A percentile compares a stretch with the other conserved stretches of the same genome.
Conservation (phyloP, 75 land plant species). For the Adiantum capillusveneris region DNA sequence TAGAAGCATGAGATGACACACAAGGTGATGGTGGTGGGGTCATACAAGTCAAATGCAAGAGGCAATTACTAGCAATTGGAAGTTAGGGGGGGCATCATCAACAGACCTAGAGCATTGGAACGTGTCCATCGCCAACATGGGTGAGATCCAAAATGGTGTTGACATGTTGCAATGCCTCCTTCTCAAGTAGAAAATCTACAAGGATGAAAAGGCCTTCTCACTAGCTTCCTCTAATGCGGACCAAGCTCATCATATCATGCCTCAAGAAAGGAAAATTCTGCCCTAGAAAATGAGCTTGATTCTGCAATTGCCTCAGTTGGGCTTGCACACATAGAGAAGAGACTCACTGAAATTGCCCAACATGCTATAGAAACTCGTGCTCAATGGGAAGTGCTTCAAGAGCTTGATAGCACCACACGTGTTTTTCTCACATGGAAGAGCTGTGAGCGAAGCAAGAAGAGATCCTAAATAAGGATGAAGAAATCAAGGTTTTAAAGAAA, state of each 20-base stretch:
- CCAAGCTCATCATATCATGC: constrained; percentile 66
- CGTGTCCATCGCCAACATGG: constrained; percentile 55
- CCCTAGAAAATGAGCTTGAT: too few species aligned
- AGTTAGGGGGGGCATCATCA: too few species aligned
- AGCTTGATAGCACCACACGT: constrained; percentile 66
- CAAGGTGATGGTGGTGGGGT: too few species aligned
- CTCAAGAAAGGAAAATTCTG: too few species aligned
- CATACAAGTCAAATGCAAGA: too few species aligned
- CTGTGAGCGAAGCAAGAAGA: constrained; percentile 73
- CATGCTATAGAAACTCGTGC: too few species aligned
- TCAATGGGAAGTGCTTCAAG: too few species aligned
- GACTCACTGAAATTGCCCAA: too few species aligned
- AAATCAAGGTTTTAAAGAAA: constrained; percentile 79
- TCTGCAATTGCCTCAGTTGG: too few species aligned
- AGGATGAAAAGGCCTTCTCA: constrained; percentile 68
- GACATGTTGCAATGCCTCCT: constrained; percentile 66
- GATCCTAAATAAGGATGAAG: constrained; percentile 61
- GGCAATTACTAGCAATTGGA: too few species aligned
- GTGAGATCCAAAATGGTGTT: constrained; percentile 56
- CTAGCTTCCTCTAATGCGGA: constrained; percentile 58
- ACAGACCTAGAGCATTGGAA: constrained; percentile 56
- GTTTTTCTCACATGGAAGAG: constrained; percentile 82
- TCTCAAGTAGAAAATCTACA: constrained; percentile 75
- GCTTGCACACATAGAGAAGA: too few species aligned
- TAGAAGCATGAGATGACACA: too few species aligned